Percentiles rank a stretch among this genome's conserved stretches.
Conservation (phyloP, 352 stramenopile genomes). For the Thraustotheca clavata region DNA sequence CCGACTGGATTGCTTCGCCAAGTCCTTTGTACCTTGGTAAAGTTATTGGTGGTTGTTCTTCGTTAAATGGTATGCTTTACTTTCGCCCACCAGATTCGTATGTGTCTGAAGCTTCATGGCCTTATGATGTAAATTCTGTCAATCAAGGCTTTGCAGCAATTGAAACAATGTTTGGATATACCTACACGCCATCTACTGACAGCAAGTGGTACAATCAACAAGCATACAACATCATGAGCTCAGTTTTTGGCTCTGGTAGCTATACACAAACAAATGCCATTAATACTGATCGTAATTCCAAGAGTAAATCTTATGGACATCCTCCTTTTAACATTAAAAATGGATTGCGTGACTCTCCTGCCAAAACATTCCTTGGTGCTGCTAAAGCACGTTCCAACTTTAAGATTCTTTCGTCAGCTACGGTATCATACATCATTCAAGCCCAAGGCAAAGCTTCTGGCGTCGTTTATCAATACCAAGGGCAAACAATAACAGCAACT, state of each 20-base stretch:
- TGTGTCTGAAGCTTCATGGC: conserved; percentile 36
- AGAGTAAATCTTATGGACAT: conserved; percentile 47
- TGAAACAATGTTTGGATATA: conserved; percentile 36
- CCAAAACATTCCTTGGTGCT: conserved; percentile 38
- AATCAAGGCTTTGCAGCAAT: conserved; percentile 49
- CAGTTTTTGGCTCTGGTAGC: conserved; percentile 29
- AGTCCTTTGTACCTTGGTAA: conserved; percentile 53
- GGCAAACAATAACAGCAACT: conserved; percentile 27
- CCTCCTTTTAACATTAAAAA: conserved; percentile 46
- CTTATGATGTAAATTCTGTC: conserved; percentile 47
- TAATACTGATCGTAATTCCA: conserved; percentile 46
- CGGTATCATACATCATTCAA: conserved; percentile 45
- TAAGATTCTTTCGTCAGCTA: conserved; percentile 37
- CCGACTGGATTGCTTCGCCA: conserved; percentile 38
- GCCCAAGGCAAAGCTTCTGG: conserved; percentile 31
- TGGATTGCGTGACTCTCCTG: conserved; percentile 40
- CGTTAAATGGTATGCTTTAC: conserved; percentile 80
- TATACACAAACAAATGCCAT: conserved; percentile 33
- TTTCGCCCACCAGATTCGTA: conserved; percentile 51
- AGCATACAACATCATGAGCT: conserved; percentile 37
- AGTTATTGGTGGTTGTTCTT: conserved; percentile 68
- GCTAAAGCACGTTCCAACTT: conserved; percentile 45
- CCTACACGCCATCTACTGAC: conserved; percentile 39
- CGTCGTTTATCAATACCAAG: conserved; percentile 36
- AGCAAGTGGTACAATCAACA: conserved; percentile 43